These are phyloP conservation scores for Melaleuca alternifolia DNA, from an alignment of 345 rosid genomes.

Conservation along the genomic window DNA sequence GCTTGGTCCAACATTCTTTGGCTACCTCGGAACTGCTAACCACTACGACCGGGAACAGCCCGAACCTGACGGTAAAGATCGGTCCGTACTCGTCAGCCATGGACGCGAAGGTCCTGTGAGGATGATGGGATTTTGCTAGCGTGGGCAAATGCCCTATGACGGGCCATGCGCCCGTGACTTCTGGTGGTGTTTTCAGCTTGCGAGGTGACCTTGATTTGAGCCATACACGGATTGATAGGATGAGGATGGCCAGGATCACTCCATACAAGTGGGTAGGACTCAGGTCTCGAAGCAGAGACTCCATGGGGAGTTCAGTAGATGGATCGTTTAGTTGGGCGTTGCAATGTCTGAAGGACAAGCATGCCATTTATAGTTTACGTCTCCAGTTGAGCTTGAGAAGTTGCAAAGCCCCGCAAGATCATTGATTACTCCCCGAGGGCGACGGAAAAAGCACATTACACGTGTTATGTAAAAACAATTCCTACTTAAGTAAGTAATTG, in stretches of 20 bases:
- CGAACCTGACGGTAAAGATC: conserved; percentile 19
- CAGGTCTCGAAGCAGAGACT: not conserved
- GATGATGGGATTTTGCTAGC: not conserved
- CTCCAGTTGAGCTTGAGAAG: not conserved
- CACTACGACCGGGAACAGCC: conserved; percentile 17
- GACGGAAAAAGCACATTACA: not conserved
- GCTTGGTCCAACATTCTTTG: conserved; percentile 17
- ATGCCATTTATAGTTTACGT: not conserved
- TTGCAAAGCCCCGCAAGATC: not conserved
- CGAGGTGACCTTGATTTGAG: conserved; percentile 1
- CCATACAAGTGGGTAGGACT: not conserved
- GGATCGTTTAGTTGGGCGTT: not conserved
- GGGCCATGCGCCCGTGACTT: conserved; percentile 9
- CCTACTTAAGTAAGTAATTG: not conserved
- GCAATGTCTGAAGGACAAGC: not conserved
- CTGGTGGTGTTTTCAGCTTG: not conserved
- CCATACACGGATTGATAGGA: not conserved
- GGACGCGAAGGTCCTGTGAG: conserved; percentile 15
- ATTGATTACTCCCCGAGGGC: not conserved
- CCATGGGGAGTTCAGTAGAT: not conserved
- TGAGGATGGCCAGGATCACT: not conserved
- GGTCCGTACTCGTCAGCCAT: conserved; percentile 33
- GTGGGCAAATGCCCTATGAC: conserved; percentile 27
- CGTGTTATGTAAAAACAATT: not conserved
- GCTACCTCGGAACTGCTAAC: not conserved